Evolutionary conservation across 352 stramenopile genomes (phyloP).

Genomic region (Globisporangium irregulare): DNA sequence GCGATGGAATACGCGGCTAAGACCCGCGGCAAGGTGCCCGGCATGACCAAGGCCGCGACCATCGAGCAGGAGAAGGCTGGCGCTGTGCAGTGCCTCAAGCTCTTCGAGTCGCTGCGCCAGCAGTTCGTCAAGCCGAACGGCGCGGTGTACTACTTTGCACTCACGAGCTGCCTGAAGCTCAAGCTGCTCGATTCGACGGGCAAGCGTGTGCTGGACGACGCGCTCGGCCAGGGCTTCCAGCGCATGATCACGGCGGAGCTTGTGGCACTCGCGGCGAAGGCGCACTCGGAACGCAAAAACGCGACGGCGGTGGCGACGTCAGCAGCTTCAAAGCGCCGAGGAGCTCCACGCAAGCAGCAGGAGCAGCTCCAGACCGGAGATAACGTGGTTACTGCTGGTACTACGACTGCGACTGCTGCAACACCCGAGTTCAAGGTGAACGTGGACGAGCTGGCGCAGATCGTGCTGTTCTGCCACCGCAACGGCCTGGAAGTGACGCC

Average conservation of each 20-base stretch:
- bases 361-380: neutral
- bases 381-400: neutral
- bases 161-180: constrained; percentile 58
- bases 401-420: neutral
- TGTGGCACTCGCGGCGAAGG: constrained; percentile 22
- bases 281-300: constrained; percentile 23
- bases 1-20: constrained; percentile 59
- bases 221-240: constrained; percentile 49
- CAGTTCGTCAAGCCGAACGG: constrained; percentile 78
- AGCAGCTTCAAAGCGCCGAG: constrained; percentile 21
- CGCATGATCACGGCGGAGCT: constrained; percentile 25
- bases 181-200: constrained; percentile 47
- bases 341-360: constrained; percentile 16
- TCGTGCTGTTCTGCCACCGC: constrained; percentile 59
- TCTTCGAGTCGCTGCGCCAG: constrained; percentile 73
- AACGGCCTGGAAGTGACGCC: constrained; percentile 41
- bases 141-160: constrained; percentile 64
- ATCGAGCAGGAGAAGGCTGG: constrained; percentile 25
- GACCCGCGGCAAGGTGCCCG: neutral
- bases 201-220: constrained; percentile 49
- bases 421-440: constrained; percentile 24
- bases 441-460: constrained; percentile 40
- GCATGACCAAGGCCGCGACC: constrained; percentile 17
- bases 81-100: constrained; percentile 47
- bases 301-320: neutral